Evolutionary conservation across 2,329 filamentous ascomycete genomes (phyloP).

Genomic region (Colletotrichum graminicola): DNA sequence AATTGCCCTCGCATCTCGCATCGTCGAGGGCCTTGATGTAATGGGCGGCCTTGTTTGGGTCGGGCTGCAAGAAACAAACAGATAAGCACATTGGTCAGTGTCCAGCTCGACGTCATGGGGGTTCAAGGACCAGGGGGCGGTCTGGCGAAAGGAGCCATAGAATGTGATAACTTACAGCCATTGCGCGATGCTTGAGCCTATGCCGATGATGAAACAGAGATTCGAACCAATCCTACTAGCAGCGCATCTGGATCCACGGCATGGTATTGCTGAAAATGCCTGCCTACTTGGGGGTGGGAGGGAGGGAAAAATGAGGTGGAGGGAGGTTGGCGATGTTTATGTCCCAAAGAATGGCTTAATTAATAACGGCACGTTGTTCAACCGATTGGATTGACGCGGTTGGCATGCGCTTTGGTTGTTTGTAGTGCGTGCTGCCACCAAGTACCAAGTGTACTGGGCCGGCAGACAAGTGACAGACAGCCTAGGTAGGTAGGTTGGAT

Average conservation of each 20-base stretch:
- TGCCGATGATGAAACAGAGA: slow-evolving; percentile 18
- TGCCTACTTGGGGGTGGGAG: slow-evolving; percentile 4
- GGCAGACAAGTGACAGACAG: slow-evolving; percentile 19
- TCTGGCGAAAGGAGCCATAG: slow-evolving; percentile 8
- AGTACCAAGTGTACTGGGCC: slow-evolving; percentile 11
- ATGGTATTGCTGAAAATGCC: slow-evolving; percentile 32
- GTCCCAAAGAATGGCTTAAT: slow-evolving; percentile 33
- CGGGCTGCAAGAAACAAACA: slow-evolving; percentile 39
- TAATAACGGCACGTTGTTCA: slow-evolving; percentile 40
- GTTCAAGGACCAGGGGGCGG: slow-evolving; percentile 18
- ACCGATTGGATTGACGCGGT: slow-evolving; percentile 36
- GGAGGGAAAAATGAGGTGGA: not conserved
- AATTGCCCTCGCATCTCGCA: slow-evolving; percentile 88
- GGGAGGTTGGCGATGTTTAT: slow-evolving; percentile 37
- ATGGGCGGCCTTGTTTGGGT: slow-evolving; percentile 77
- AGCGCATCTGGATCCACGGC: slow-evolving; percentile 31
- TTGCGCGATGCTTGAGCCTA: slow-evolving; percentile 45
- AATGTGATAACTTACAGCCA: slow-evolving; percentile 51
- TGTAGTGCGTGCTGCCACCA: slow-evolving; percentile 20
- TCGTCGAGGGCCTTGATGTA: slow-evolving; percentile 88
- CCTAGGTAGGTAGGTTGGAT: not conserved
- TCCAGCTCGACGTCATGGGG: slow-evolving; percentile 42
- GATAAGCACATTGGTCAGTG: slow-evolving; percentile 29
- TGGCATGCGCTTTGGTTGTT: slow-evolving; percentile 35
- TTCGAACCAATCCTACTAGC: slow-evolving; percentile 35